Evolutionary conservation across 1,139 yeast species (phyloP), one percentile per base, ranked within the genome.

Genomic region (Chernovozyma aurita): DNA sequence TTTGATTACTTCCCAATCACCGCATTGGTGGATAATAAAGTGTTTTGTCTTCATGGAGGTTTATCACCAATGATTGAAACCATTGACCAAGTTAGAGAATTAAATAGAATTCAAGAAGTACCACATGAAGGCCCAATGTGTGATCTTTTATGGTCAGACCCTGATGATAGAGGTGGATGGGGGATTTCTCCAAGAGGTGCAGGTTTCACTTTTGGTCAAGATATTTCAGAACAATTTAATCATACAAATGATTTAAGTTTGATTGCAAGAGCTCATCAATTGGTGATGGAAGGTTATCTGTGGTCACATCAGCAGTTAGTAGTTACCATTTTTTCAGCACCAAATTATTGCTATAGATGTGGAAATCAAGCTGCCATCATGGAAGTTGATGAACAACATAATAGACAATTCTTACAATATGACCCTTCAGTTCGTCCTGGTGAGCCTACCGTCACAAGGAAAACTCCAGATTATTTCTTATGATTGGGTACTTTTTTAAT

Each of bases 61-160:
- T 73, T 92, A 44, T 85, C 95, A 18, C 98, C 98, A 37, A 88
- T 86, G 72, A 82, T 94, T 49, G 86, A 85, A 52, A 78, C 88
- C 32, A 78, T 92, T 43, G 95, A 87, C 59, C 95, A 87, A 61
- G 95, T 92, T 40, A 71, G 95, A 47, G 80, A 82, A 45, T 77
- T 88, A 44, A 92, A 87, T 61, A 71, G 97, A 52, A 76, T 77
- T 45, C 97, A 92, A 65, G 98, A 92, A 64, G 97, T 92, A 36
- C 98, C 98, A 25, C 98, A 92, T 57, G 98, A 92, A 61, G 98
- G 98, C 28, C 95, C 97, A 36, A 92, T 92, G 96, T 92, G 97
- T 64, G 98, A 92, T 59, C 69, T 92, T 55, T 70, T 92, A 41
- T 92, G 98, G 98, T 84, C 95, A 7, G 98, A 92, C 55, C 98